phyloP scores from a whole-genome alignment of 2,329 filamentous ascomycete species.

The Pseudogymnoascus sp. region DNA sequence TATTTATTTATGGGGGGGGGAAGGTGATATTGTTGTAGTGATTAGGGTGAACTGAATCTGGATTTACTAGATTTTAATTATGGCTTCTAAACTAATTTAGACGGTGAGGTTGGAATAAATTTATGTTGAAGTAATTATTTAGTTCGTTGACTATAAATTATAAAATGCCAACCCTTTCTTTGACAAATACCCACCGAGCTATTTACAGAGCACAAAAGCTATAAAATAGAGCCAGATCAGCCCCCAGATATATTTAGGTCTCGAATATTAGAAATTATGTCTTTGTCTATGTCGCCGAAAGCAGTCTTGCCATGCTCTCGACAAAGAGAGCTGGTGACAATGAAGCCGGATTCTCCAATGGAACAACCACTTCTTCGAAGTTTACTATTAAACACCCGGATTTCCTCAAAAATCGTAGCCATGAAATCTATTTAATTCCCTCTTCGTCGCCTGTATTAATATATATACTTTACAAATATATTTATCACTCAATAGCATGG shows the following conservation, averaged over 20 bases:
- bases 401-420: neutral
- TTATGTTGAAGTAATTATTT: neutral
- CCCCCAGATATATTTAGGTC: too few species aligned
- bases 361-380: neutral
- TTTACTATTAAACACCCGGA: neutral
- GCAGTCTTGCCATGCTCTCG: neutral
- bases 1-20: neutral
- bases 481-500: neutral
- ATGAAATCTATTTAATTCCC: neutral
- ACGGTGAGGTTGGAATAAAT: neutral
- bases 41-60: neutral
- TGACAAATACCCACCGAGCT: neutral
- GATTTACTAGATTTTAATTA: neutral
- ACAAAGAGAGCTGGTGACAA: neutral
- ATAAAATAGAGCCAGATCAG: too few species aligned
- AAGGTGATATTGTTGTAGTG: neutral
- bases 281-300: neutral
- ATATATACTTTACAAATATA: neutral
- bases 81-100: neutral
- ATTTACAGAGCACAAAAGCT: neutral
- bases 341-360: neutral
- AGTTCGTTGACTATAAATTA: neutral
- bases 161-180: neutral
- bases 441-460: neutral
- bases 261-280: neutral